These are phyloP conservation scores for Corymbia maculata DNA, from an alignment of 345 rosid genomes.

Conservation along the genomic window DNA sequence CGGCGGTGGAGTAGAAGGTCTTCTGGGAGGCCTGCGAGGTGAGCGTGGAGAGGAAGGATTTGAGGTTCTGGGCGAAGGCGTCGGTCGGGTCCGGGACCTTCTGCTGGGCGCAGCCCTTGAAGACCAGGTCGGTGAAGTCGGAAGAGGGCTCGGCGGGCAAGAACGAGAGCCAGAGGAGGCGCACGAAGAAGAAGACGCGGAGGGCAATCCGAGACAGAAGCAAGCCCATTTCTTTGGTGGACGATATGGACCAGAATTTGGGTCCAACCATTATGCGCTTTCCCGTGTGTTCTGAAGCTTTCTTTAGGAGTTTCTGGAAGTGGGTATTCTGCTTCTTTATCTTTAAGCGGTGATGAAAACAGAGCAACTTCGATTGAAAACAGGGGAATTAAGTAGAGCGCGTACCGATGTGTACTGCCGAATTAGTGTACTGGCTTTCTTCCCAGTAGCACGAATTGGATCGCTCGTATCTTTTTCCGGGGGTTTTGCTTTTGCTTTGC, in stretches of 20 bases:
- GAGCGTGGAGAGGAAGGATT: conserved; percentile 34
- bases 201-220: background rate
- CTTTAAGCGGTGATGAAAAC: background rate
- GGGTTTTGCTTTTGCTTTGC: background rate
- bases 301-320: background rate
- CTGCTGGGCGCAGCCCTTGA: conserved; percentile 68
- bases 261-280: background rate
- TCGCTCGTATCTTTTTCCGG: background rate
- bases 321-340: background rate
- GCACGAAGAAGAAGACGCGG: background rate
- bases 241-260: background rate
- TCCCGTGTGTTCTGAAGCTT: background rate
- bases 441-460: background rate
- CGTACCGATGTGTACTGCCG: background rate
- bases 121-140: conserved; percentile 38
- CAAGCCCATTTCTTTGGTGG: background rate
- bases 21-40: conserved; percentile 50
- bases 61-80: conserved; percentile 47
- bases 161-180: background rate
- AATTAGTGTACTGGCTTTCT: background rate
- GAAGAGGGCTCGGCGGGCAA: background rate
- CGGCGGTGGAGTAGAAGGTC: conserved; percentile 27
- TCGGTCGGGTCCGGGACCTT: conserved; percentile 56
- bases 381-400: background rate
- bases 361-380: background rate